Evolutionary conservation across 2,329 filamentous ascomycete species (phyloP), one percentile per base, ranked within the genome.

Genomic region (Aspergillus bombycis): DNA sequence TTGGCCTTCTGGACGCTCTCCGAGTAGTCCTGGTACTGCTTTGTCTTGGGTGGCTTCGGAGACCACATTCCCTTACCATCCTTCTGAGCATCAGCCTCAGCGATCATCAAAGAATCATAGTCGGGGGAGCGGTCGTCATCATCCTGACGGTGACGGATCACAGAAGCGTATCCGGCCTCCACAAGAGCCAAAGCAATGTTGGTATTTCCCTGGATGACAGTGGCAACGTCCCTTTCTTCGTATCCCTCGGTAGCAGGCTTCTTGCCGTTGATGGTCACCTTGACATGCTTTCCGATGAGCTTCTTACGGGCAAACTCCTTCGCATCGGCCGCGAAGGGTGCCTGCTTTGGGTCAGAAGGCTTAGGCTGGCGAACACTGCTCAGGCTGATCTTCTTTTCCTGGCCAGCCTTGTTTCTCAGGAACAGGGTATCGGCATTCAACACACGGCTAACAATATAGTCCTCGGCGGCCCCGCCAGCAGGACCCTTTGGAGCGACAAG

Each of bases 271-370:
- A 97, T 88, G 60, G 87, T 90, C 62, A 97, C 88, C 77, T 91
- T 92, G 68, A 98, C 93, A 69, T 97, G 92, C 84, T 99, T 99
- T 65, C 94, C 95, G 73, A 99, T 99, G 36, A 97, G 79, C 78
- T 90, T 93, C 84, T 97, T 97, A 61, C 95, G 89, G 67, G 98
- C 79, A 75, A 94, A 98, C 77, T 99, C 95, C 83, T 99, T 99
- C 36, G 95, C 94, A 75, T 97, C 94, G 14, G 95, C 91, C 69
- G 89, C 87, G 83, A 94, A 99, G 0, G 93, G 93, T 46, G 92
- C 86, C 79, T 98, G 94, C 62, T 92, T 90, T 23, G 92, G 87
- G 77, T 98, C 94, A 55, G 89, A 90, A 3, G 91, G 87, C 74
- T 96, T 94, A n/a, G 95, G 95, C 62, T 95, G 94, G 66, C 95